These are phyloP conservation scores for Forsythia suspensa DNA, from an alignment of 257 asterid genomes.

Conservation along the genomic window DNA sequence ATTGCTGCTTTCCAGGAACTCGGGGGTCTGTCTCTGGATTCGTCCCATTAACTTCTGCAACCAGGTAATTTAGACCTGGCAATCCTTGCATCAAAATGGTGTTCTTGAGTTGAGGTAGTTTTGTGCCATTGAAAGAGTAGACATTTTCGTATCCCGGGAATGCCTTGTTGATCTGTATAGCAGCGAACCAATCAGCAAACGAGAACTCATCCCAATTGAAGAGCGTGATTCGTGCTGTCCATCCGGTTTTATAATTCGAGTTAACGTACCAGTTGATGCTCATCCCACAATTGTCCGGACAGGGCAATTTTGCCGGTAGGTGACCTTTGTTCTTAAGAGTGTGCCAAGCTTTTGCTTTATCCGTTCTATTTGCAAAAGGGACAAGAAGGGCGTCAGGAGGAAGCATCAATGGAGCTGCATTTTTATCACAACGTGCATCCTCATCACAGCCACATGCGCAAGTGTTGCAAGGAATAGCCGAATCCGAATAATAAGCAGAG, in stretches of 20 bases:
- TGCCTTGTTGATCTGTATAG: constrained; percentile 56
- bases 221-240: constrained; percentile 81
- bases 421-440: constrained; percentile 35
- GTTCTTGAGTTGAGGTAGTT: constrained; percentile 29
- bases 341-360: constrained; percentile 58
- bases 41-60: constrained; percentile 77
- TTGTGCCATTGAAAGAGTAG: constrained; percentile 77
- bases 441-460: constrained; percentile 83
- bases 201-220: constrained; percentile 73
- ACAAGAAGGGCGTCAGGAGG: constrained; percentile 74
- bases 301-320: constrained; percentile 58
- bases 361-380: constrained; percentile 59
- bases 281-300: constrained; percentile 92
- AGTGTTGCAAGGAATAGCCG: constrained; percentile 69
- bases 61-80: constrained; percentile 67
- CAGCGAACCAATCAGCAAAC: constrained; percentile 72
- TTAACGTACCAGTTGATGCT: constrained; percentile 91
- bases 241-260: constrained; percentile 68
- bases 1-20: constrained; percentile 89
- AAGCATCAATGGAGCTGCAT: constrained; percentile 39
- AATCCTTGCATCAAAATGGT: constrained; percentile 84
- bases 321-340: constrained; percentile 29
- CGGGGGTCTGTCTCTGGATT: constrained; percentile 57
- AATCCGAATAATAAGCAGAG: constrained; percentile 70
- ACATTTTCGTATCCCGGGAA: constrained; percentile 57